Evolutionary conservation across 2,329 filamentous ascomycete genomes (phyloP).

Genomic region (Diaporthe citriasiana): DNA sequence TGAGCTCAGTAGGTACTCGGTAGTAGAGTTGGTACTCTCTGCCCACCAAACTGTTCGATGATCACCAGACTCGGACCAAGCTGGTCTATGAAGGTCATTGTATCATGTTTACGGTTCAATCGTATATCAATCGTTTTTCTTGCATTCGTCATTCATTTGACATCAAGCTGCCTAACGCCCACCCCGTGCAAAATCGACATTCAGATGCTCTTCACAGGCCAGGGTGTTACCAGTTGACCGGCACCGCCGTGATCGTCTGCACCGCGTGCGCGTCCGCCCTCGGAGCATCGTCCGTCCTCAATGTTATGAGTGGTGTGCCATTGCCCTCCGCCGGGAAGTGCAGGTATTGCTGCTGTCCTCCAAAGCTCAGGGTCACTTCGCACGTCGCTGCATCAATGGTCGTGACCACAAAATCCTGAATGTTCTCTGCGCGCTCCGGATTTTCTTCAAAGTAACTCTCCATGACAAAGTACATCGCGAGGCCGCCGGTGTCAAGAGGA

Average conservation of each 20-base stretch:
- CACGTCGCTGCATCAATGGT: background rate
- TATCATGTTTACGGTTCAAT: background rate
- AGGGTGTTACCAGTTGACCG: background rate
- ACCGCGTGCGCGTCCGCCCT: slow-evolving; percentile 1
- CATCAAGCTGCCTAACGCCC: background rate
- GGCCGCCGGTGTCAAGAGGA: background rate
- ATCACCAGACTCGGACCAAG: background rate
- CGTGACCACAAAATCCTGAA: background rate
- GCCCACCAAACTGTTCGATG: slow-evolving; percentile 1
- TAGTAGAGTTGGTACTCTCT: background rate
- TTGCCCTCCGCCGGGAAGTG: background rate
- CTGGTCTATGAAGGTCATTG: background rate
- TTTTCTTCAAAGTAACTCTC: slow-evolving; percentile 5
- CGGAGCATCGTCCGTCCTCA: background rate
- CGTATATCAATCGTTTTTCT: background rate
- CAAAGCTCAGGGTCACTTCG: slow-evolving; percentile 20
- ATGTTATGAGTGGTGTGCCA: background rate
- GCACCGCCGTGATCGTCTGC: slow-evolving; percentile 5
- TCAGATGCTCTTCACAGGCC: background rate
- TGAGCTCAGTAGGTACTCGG: background rate
- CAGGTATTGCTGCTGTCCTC: background rate
- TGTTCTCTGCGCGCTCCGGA: slow-evolving; percentile 9
- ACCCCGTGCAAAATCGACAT: background rate
- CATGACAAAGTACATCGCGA: slow-evolving; percentile 5
- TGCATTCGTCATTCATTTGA: background rate